Evolutionary conservation across 352 stramenopile species (phyloP).

Genomic region (Pythium volutum): DNA sequence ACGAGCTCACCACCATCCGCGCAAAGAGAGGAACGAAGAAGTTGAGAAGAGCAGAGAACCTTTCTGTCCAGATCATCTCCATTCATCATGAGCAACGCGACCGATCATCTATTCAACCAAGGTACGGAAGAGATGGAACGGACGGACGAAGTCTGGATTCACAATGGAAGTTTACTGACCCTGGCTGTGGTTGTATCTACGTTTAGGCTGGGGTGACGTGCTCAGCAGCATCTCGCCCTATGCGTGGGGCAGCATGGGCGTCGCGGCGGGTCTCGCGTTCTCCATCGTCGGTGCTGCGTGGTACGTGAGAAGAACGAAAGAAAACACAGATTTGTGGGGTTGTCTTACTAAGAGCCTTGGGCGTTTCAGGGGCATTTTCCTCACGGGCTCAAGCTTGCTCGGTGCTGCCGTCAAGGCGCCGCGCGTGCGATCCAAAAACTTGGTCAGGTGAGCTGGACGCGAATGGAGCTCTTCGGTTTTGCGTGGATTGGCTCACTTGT

Average conservation of each 20-base stretch:
- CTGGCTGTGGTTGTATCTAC: neutral
- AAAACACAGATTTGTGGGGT: neutral
- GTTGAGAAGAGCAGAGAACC: slow-evolving; percentile 13
- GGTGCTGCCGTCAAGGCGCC: slow-evolving; percentile 98
- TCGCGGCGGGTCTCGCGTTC: slow-evolving; percentile 95
- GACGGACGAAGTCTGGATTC: neutral
- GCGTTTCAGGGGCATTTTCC: slow-evolving; percentile 81
- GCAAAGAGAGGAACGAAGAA: neutral
- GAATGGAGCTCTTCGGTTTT: neutral
- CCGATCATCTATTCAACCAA: slow-evolving; percentile 85
- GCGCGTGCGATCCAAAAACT: slow-evolving; percentile 98
- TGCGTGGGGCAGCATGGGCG: slow-evolving; percentile 96
- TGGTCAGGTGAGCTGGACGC: slow-evolving; percentile 77
- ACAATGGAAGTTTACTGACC: neutral
- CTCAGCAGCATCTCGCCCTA: slow-evolving; percentile 99
- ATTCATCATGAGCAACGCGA: slow-evolving; percentile 72
- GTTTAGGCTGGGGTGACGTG: slow-evolving; percentile 90
- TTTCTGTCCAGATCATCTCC: slow-evolving; percentile 6
- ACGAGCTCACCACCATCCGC: neutral
- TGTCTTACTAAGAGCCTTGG: neutral
- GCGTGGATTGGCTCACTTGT: neutral
- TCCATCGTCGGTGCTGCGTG: slow-evolving; percentile 97
- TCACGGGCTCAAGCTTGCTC: slow-evolving; percentile 95
- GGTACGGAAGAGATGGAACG: slow-evolving; percentile 32
- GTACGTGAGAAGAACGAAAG: slow-evolving; percentile 34